Percentiles rank a stretch among this genome's conserved stretches.
phyloP scores from a whole-genome alignment of 805 yeast species.

The Myxozyma nipponensis region DNA sequence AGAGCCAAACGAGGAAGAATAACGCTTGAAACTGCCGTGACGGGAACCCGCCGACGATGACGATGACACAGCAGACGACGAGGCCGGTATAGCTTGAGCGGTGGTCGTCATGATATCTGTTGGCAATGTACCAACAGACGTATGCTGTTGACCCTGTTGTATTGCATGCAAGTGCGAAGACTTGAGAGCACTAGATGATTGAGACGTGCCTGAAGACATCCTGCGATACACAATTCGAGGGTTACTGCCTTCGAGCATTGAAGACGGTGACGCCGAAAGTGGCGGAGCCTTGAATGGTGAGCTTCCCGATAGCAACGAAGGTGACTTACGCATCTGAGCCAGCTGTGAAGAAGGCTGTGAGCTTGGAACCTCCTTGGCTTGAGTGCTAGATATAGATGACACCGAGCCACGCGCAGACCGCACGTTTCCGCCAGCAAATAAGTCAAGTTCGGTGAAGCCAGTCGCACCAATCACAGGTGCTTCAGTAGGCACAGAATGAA shows the following conservation, averaged over 20 bases:
- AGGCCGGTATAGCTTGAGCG: neutral
- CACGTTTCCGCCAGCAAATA: no score
- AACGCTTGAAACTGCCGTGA: slow-evolving; percentile 4
- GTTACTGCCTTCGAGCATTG: slow-evolving; percentile 29
- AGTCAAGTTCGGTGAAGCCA: no score
- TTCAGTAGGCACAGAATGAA: neutral
- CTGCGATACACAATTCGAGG: slow-evolving; percentile 45
- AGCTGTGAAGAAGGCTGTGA: no score
- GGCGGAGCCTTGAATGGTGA: slow-evolving; percentile 63
- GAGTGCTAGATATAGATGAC: neutral
- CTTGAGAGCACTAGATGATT: no score
- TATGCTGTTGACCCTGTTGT: neutral
- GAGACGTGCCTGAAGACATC: slow-evolving; percentile 42
- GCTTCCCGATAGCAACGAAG: slow-evolving; percentile 39
- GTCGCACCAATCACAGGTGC: no score
- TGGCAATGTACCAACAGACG: neutral
- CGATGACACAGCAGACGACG: slow-evolving; percentile 6
- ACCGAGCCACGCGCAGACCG: no score
- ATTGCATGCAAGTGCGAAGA: slow-evolving; percentile 13
- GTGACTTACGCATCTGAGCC: neutral
- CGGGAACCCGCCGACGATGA: neutral
- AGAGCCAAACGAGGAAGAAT: slow-evolving; percentile 20
- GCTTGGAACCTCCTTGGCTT: no score
- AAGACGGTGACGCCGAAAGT: slow-evolving; percentile 41
- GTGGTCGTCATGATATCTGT: no score